Base-by-base conservation (phyloP, 2,329 filamentous ascomycete species). In the Ramichloridium luteum region DNA sequence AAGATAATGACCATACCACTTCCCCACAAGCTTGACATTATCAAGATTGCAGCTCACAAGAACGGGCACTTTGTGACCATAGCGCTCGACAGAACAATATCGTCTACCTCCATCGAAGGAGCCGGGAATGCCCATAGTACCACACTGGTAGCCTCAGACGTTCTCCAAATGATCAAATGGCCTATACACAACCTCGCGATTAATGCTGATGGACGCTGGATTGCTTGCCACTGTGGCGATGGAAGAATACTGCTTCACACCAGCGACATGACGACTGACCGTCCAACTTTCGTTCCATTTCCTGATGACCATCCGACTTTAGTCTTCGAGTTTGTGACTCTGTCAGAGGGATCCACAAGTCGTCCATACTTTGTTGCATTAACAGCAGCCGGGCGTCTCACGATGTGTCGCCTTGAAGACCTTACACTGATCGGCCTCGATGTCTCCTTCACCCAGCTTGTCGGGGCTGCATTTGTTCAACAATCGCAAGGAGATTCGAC, bases 21-120 rank as follows among this genome's bases (percentile, higher is more conserved):
- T 10, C 76, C 76, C 0, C 82, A 88, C 48, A 57, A 61, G 5
- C 63, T 88, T 9, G 81, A 88, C 47, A 65, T 88, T 23, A 71
- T 72, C 9, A 68, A 76, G 49, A 56, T 88, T 37, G 57, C 66
- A 4, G 65, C 75, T 11, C 79, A 72, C 5, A 59, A 67, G 1
- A 69, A 71, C 31, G 79, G 79, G 0, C 65, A 77, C 31, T 56
- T 86, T 13, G 70, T 77, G 4, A 80, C 79, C 2, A 67, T 80
- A 22, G 77, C 76, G 0, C 60, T 88, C 1, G 82, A 88, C 47
- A 68, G 79, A 28, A 62, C 66, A 8, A 74, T 84, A 10, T 67
- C 40, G 3, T 34, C 52, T 8, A 40, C 44, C 2, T 23, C 43
- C 5, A 34, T 36, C n/a, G 47, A 54, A 27, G 26, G 35, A 6